Evolutionary conservation across 2,329 filamentous ascomycete genomes (phyloP), one percentile per base, ranked within the genome.

Genomic region (Xylariaceae sp.): DNA sequence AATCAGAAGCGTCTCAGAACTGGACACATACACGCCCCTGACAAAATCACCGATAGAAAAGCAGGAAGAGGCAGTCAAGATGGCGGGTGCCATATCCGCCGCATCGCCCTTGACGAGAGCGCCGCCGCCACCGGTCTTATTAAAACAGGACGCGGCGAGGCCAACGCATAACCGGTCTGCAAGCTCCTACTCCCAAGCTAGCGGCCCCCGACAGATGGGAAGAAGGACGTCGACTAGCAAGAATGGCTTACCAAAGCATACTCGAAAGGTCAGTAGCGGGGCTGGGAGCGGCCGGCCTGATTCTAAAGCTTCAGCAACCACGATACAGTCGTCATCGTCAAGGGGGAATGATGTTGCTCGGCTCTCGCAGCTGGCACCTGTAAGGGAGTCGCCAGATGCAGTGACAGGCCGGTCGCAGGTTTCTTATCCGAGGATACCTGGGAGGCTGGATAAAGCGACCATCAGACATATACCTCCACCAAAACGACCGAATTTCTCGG

Each of bases 361-460:
- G 21, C 38, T 56, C 12, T 56, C 58, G 2, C 63, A 60, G 31
- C 60, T 75, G 4, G 71, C 72, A 0, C 72, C 71, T 1, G 71
- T 76, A 5, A 59, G 59, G 9, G 71, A 76, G 49, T 71, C 68
- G 0, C 70, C 69, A 3, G 54, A 55, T 11, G 56, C 60, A 6
- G 48, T 37, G 29, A 49, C 51, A 23, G 52, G 59, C 15, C 56
- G 55, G 12, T 59, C 63, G 23, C 59, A 60, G 11, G 59, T 60
- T 17, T 51, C 38, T 8, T 60, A 62, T 30, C 55, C 59, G 7
- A 54, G 50, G 19, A 50, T 56, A 12, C 43, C 51, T n/a, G 55
- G 53, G 24, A 52, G 52, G 7, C 32, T 54, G 16, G 49, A 59
- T 45, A 48, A 50, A 38, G 46, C 50, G 38, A 56, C 52, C 21